These are phyloP conservation scores for Hypericum androsaemum DNA, from an alignment of 345 rosid species.

Conservation along the genomic window DNA sequence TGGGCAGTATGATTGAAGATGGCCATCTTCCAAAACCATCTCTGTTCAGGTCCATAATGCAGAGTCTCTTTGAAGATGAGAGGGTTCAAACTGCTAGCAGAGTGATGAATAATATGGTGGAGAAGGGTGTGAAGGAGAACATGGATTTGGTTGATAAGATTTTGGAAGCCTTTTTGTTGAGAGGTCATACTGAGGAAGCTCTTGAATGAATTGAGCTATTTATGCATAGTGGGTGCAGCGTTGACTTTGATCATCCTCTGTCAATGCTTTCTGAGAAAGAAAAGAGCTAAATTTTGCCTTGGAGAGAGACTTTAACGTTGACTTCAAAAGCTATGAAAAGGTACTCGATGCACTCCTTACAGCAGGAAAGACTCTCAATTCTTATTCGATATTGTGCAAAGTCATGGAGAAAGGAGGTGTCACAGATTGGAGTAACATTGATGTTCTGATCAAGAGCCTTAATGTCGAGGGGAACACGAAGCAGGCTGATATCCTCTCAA, in stretches of 20 bases:
- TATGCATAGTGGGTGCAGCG: conserved; percentile 40
- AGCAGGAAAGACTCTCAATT: conserved; percentile 79
- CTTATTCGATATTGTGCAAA: conserved; percentile 75
- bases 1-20: conserved; percentile 80
- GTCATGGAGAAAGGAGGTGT: conserved; percentile 64
- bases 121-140: conserved; percentile 61
- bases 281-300: conserved; percentile 65
- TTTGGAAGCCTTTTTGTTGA: conserved; percentile 71
- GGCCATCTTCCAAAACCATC: conserved; percentile 65
- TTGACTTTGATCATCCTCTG: conserved; percentile 49
- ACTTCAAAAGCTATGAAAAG: conserved; percentile 63
- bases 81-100: conserved; percentile 92
- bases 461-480: conserved; percentile 72
- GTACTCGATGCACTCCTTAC: conserved; percentile 72
- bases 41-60: conserved; percentile 65
- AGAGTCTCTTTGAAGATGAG: conserved; percentile 69
- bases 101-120: conserved; percentile 77
- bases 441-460: conserved; percentile 64
- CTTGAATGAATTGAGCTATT: conserved; percentile 69
- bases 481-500: conserved; percentile 82
- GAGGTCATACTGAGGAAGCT: conserved; percentile 91
- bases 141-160: conserved; percentile 71
- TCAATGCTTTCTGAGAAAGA: conserved; percentile 62
- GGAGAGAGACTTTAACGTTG: conserved; percentile 54
- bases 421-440: conserved; percentile 61